Base-by-base conservation (phyloP, 1,284 basidiomycete species). In the Pseudozyma pruni region DNA sequence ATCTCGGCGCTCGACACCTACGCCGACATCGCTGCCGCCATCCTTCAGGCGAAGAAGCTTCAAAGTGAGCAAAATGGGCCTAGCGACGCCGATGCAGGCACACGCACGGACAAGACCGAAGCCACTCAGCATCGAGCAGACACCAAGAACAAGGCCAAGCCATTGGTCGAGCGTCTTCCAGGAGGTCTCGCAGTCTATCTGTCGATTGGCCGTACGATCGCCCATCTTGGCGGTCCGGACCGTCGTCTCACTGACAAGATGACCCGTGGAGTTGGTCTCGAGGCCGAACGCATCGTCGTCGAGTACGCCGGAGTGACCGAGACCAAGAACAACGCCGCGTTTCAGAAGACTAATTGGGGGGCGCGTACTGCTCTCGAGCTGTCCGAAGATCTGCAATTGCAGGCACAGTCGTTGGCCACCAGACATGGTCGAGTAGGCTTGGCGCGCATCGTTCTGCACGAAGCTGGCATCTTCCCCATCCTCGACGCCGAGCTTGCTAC, bases 381-480 rank as follows among this genome's bases (percentile, higher is more conserved):
- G 8, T 67, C 74, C 6, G 75, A 79, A 42, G 77, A 79, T 47
- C 29, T 77, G 17, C 57, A 67, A 10, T 35, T 75, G 17, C 57
- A 68, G 16, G 73, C 59, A 0, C 38, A 50, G n/a, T 56, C 77
- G 22, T 53, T 74, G 16, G 68, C 77, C 8, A 35, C 33, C 8
- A 47, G 74, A n/a, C 61, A 76, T 17, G 66, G 72, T 14, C 66
- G 56, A 9, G 54, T 70, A 8, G 68, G 62, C n/a, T 23, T 60
- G 13, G 63, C 50, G 14, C 68, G 68, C 33, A 35, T 76, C 37
- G 62, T 51, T 10, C 27, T 74, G 27, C 68, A 69, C 8, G 81
- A 84, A 37, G 49, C 76, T 10, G 75, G 75, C 25, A 27, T 84
- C 40, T 81, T 83, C 29, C 83, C 83, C 0, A 72, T 83, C 38